These are phyloP conservation scores for Phaeosphaeria sp. DNA, from an alignment of 2,329 filamentous ascomycete genomes.

Conservation along the genomic window DNA sequence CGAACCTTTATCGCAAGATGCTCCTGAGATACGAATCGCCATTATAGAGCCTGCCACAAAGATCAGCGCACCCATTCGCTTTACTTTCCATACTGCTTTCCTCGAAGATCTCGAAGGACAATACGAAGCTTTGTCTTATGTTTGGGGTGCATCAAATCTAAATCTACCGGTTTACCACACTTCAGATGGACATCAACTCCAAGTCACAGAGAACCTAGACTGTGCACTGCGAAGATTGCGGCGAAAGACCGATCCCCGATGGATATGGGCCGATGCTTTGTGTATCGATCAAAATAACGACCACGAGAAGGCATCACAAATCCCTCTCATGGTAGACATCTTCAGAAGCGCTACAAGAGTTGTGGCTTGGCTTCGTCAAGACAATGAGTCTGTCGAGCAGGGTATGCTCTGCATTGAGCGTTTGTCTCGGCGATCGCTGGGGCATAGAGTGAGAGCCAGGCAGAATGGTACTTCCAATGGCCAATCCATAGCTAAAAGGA, in stretches of 20 bases:
- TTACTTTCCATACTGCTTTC: constrained; percentile 1
- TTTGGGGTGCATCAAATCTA: not conserved
- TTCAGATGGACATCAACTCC: not conserved
- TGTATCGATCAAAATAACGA: not conserved
- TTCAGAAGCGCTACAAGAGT: not conserved
- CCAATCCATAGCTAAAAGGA: no score
- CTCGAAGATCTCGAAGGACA: not conserved
- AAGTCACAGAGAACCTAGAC: not conserved
- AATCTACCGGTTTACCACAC: not conserved
- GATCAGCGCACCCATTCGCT: not conserved
- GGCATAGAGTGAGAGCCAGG: not conserved
- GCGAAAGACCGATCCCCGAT: not conserved
- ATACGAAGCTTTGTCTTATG: not conserved
- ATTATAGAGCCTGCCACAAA: constrained; percentile 1
- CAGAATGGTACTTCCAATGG: not conserved
- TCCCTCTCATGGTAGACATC: constrained; percentile 3
- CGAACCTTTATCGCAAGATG: not conserved
- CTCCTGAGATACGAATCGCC: not conserved
- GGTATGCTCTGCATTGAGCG: not conserved
- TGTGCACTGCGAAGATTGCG: not conserved
- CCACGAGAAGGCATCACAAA: constrained; percentile 1
- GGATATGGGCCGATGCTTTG: not conserved
- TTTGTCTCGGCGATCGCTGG: not conserved
- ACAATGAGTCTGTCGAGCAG: not conserved
- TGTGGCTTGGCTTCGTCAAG: not conserved